These are phyloP conservation scores for Fusarium chaquense DNA, from an alignment of 2,329 filamentous ascomycete species.

Conservation along the genomic window DNA sequence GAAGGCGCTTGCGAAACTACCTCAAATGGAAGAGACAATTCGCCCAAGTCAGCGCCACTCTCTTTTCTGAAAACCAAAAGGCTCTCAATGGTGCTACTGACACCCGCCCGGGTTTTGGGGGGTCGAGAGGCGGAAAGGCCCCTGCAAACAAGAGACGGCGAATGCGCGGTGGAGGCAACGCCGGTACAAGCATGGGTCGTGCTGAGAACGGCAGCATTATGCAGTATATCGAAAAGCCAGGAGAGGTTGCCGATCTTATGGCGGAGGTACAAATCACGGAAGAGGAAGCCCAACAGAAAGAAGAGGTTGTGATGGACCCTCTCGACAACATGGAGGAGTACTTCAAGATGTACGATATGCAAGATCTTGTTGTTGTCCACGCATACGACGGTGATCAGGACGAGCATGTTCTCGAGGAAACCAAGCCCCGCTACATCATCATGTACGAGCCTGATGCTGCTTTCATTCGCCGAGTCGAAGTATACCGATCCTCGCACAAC, in stretches of 20 bases:
- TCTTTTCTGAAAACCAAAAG: slow-evolving; percentile 85
- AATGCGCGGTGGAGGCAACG: slow-evolving; percentile 79
- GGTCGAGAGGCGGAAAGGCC: slow-evolving; percentile 68
- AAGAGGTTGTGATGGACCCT: slow-evolving; percentile 79
- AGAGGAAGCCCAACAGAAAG: slow-evolving; percentile 79
- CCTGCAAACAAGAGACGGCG: slow-evolving; percentile 89
- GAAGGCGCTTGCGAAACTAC: slow-evolving; percentile 86
- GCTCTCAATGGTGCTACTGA: slow-evolving; percentile 76
- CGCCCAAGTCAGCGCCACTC: slow-evolving; percentile 80
- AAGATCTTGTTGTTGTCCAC: slow-evolving; percentile 88
- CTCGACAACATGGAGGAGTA: slow-evolving; percentile 92
- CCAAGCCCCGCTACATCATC: slow-evolving; percentile 92
- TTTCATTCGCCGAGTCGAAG: slow-evolving; percentile 93
- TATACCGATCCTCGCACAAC: slow-evolving; percentile 94
- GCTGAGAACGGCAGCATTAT: slow-evolving; percentile 79
- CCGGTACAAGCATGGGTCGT: slow-evolving; percentile 69
- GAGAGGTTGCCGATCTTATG: slow-evolving; percentile 84
- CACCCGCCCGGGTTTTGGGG: slow-evolving; percentile 59
- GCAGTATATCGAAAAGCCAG: slow-evolving; percentile 83
- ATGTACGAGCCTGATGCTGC: slow-evolving; percentile 98
- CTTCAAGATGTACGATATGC: slow-evolving; percentile 91
- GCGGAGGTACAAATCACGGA: slow-evolving; percentile 86
- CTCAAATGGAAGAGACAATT: slow-evolving; percentile 92
- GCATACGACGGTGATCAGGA: slow-evolving; percentile 96
- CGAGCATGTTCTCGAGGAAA: slow-evolving; percentile 94